Percentiles rank a stretch among this genome's conserved stretches.
Evolutionary conservation across 768 basidiomycete species (phyloP).

Genomic region (Panellus pusillus): DNA sequence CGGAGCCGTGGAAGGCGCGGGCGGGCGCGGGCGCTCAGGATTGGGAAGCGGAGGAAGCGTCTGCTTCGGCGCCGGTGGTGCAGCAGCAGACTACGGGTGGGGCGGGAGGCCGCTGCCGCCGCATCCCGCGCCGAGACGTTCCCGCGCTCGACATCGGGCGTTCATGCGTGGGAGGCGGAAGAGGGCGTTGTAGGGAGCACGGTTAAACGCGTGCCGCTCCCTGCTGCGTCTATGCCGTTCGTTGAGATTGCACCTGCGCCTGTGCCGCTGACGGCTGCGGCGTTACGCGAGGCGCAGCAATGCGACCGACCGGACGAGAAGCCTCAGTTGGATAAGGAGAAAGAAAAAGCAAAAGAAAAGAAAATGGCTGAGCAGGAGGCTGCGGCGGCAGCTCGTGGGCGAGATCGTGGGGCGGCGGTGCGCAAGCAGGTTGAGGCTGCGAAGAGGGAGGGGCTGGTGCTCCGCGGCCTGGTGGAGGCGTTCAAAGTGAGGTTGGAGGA

Average conservation of each 20-base stretch:
- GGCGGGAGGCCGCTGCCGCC: conserved; percentile 9
- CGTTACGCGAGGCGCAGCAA: neutral
- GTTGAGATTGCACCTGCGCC: neutral
- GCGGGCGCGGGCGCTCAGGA: neutral
- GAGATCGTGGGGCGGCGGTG: conserved; percentile 10
- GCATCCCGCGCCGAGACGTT: neutral
- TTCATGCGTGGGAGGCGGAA: conserved; percentile 23
- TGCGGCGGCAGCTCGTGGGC: conserved; percentile 9
- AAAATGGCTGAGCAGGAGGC: neutral
- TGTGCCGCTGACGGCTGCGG: neutral
- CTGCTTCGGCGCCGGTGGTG: neutral
- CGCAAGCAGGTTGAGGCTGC: conserved; percentile 1
- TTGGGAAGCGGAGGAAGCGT: neutral
- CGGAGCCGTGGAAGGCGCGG: neutral
- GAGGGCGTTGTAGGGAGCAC: conserved; percentile 13
- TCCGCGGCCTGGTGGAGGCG: conserved; percentile 15
- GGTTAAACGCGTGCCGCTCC: conserved; percentile 8
- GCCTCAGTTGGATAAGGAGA: no score
- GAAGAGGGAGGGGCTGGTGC: conserved; percentile 11
- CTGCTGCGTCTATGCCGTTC: neutral
- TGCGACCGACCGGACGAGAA: neutral
- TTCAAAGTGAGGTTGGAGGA: conserved; percentile 24
- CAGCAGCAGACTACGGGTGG: conserved; percentile 1
- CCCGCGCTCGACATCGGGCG: conserved; percentile 3
- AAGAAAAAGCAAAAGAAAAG: neutral